Evolutionary conservation across 345 rosid species (phyloP), one percentile per base, ranked within the genome.

Genomic region (Firmiana major): DNA sequence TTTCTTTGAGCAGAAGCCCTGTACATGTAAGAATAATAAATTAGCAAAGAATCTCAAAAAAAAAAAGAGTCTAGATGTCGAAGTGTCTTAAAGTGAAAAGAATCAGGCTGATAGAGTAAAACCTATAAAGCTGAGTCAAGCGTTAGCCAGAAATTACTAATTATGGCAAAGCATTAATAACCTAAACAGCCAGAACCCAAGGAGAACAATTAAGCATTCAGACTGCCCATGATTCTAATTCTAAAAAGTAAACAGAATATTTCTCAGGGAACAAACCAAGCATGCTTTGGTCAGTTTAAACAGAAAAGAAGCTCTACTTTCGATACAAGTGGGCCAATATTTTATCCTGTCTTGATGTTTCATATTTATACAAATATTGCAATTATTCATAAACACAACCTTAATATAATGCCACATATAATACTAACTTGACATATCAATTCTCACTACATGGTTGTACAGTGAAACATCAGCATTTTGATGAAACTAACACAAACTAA

Each of bases 1-100:
- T 85, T 79, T 93, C 98, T 75, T 90, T 87, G 26, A 95, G 87
- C 53, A 93, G 83, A 83, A 90, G 80, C 74, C 98, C 98, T 94
- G 89, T 6, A 85, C 40, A 55, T 36, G 15, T 2, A 36, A 63
- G 48, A 77, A 28, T 21, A 16, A 53, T 31, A 71, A 19, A 26
- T 49, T 72, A 75, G 22, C 46, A 46, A 42, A 22, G 28, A 42
- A 9, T 31, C 34, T 31, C n/a, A n/a, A 72, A 34, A 34, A 34
- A 34, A 34, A 34, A 38, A 38, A 5, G 40, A 38, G 4, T 0
- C 43, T 70, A 51, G 17, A 49, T 19, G 17, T 53, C 15, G 13
- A 48, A 62, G 58, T 17, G 24, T 48, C 31, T 11, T 26, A 28
- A 62, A 46, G 57, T 58, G 7, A 71, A 71, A 71, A 31, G 45